These are phyloP conservation scores for Solanum etuberosum DNA, from an alignment of 257 asterid species.

Conservation along the genomic window DNA sequence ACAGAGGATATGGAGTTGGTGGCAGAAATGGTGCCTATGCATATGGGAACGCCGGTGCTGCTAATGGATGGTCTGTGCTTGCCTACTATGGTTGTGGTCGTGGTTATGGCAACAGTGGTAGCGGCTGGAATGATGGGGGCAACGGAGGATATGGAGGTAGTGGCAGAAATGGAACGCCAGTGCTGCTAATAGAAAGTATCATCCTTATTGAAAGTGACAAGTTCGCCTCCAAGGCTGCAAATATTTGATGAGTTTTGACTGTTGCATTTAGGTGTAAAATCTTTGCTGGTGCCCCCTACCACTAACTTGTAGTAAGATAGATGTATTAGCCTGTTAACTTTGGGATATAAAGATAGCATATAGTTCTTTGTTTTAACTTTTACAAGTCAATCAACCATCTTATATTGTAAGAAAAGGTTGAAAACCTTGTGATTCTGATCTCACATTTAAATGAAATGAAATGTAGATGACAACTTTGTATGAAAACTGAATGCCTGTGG, in stretches of 20 bases:
- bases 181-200: slow-evolving; percentile 40
- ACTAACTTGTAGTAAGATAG: not conserved
- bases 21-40: slow-evolving; percentile 3
- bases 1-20: not conserved
- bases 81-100: too few species aligned
- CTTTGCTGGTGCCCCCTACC: not conserved
- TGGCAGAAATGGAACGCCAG: too few species aligned
- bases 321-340: not conserved
- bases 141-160: too few species aligned
- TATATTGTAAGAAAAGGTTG: not conserved
- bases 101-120: too few species aligned
- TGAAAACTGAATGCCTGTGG: not conserved
- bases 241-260: not conserved
- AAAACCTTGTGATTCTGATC: not conserved
- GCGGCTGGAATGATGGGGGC: too few species aligned
- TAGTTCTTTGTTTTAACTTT: not conserved
- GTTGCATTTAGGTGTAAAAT: not conserved
- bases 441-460: not conserved
- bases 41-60: slow-evolving; percentile 23
- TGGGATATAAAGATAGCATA: not conserved
- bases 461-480: not conserved
- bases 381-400: not conserved
- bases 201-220: slow-evolving; percentile 66
- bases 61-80: not conserved
- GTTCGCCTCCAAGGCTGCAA: slow-evolving; percentile 1